These are phyloP conservation scores for Conidiobolus incongruus DNA, from an alignment of 371 early-diverging fungal genomes.

Conservation along the genomic window DNA sequence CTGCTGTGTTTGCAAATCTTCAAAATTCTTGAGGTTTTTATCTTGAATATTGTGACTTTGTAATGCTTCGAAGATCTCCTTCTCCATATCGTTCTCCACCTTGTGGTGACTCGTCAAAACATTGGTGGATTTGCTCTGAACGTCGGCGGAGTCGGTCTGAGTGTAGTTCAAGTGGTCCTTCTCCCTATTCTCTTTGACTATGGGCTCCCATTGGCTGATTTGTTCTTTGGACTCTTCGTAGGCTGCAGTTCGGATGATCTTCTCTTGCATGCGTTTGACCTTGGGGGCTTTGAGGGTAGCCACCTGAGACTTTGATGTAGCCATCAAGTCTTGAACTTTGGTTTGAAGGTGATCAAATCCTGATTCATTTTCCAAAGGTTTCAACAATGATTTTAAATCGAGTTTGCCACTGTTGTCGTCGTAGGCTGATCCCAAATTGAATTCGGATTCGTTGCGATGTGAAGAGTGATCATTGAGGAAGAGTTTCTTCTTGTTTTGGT, in stretches of 20 bases:
- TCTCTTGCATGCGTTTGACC: slow-evolving; percentile 58
- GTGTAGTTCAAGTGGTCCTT: slow-evolving; percentile 46
- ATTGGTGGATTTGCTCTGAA: no score
- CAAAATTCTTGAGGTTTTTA: slow-evolving; percentile 49
- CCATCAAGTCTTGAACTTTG: slow-evolving; percentile 26
- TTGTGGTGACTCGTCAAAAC: no score
- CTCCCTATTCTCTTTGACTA: slow-evolving; percentile 58
- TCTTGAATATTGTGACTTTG: slow-evolving; percentile 48
- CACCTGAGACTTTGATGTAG: slow-evolving; percentile 16
- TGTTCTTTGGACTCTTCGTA: slow-evolving; percentile 53
- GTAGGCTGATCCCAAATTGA: slow-evolving; percentile 24
- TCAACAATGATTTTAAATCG: slow-evolving; percentile 49
- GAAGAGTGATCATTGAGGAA: slow-evolving; percentile 19
- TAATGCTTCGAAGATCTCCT: slow-evolving; percentile 45
- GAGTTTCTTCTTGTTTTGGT: slow-evolving; percentile 11
- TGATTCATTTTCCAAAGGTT: slow-evolving; percentile 27
- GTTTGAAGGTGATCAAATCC: slow-evolving; percentile 33
- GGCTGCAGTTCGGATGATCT: slow-evolving; percentile 64
- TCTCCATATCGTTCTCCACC: slow-evolving; percentile 47
- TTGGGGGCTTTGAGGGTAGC: slow-evolving; percentile 53
- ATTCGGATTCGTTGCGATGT: slow-evolving; percentile 39
- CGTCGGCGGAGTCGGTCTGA: slow-evolving; percentile 32
- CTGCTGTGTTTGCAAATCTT: slow-evolving; percentile 63
- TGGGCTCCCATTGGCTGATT: slow-evolving; percentile 59
- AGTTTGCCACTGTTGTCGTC: slow-evolving; percentile 23